Base-by-base conservation (phyloP, 176 grass and related monocot species). In the Avena atlantica region DNA sequence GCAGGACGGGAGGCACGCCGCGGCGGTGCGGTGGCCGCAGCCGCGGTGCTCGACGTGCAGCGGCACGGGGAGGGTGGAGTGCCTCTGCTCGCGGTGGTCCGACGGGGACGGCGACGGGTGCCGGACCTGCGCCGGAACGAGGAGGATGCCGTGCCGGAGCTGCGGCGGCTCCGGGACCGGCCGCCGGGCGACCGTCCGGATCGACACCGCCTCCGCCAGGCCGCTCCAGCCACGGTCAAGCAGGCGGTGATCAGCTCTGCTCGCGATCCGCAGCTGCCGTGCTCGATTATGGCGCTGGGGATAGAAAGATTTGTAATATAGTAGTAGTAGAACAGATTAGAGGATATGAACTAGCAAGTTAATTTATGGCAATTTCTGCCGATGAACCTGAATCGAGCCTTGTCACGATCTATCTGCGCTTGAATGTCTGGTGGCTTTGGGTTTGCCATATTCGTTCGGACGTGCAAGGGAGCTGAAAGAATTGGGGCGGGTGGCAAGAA, bases 151-250 rank as follows among this genome's bases (percentile, higher is more conserved):
- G 0, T 98, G 96, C 87, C 76, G 96, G 34, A 88, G 88, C 88
- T 98, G 96, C 83, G 92, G 96, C 21, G 96, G 96, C 4, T 84
- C 74, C n/a, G 96, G 96, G 19, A 92, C 89, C 3, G 92, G 91
- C 0, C 90, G 96, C 4, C 92, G 87, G 24, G 56, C 91, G 7
- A 80, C 92, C 10, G 85, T 96, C 12, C 89, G 91, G 15, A 57
- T 98, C 74, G 77, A 51, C 12, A 0, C 84, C 20, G 20, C 80
- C 80, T 48, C 47, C 12, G 13, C 23, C 29, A 20, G 20, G 24
- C 66, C 44, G 8, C 45, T 74, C 70, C 83, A 72, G 57, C 17
- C 80, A 23, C 80, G 49, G 48, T 34, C 50, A 4, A 40, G 19
- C 80, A 11, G 48, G 49, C 80, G 80, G 65, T 82, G 80, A 70